Percentiles rank a stretch among this genome's conserved stretches.
These are phyloP conservation scores for Wickerhamomyces chambardii DNA, from an alignment of 805 yeast species.

Conservation along the genomic window DNA sequence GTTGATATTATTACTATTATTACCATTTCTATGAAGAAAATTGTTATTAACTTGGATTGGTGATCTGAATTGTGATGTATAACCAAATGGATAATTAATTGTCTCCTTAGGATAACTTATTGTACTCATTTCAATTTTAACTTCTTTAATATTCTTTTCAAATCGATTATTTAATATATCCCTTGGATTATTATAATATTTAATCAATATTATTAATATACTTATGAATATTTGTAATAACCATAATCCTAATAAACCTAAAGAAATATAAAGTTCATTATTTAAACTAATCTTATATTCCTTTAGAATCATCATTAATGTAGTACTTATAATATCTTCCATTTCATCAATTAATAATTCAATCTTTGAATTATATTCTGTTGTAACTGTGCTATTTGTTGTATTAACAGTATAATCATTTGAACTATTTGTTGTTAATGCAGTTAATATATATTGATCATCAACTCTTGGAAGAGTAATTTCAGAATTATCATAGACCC, in stretches of 20 bases:
- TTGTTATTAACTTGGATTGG: no score
- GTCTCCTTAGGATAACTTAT: no score
- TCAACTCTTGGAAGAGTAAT: conserved; percentile 47
- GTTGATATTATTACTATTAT: conserved; percentile 5
- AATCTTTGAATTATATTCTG: conserved; percentile 1
- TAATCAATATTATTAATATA: background rate
- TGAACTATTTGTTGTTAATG: conserved; percentile 4
- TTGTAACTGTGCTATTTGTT: background rate
- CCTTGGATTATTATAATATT: background rate
- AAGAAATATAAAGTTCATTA: conserved; percentile 38
- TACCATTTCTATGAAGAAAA: no score
- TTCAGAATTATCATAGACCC: conserved; percentile 63
- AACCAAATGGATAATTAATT: no score
- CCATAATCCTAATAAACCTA: conserved; percentile 40
- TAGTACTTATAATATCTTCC: conserved; percentile 14
- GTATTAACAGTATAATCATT: background rate
- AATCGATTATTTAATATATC: background rate
- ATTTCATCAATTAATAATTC: conserved; percentile 7
- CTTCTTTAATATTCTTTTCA: no score
- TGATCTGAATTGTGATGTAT: no score
- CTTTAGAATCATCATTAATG: conserved; percentile 20
- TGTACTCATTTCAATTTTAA: no score
- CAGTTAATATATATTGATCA: conserved; percentile 18
- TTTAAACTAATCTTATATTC: conserved; percentile 26
- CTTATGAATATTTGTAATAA: conserved; percentile 20